phyloP scores from a whole-genome alignment of 169 alveolate species.

The Perkinsus chesapeaki region DNA sequence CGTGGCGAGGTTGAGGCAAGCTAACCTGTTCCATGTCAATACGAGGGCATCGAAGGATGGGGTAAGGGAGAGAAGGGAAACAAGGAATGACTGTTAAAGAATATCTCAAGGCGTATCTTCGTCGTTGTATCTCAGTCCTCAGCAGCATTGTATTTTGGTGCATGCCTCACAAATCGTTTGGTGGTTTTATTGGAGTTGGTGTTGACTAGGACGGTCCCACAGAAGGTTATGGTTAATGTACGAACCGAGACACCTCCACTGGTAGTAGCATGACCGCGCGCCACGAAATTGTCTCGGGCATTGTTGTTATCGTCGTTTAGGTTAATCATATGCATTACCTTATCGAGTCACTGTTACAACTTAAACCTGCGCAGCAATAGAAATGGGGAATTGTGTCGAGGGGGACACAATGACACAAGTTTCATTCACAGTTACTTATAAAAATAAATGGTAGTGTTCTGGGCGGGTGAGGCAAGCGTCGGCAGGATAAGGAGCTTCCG shows the following conservation, averaged over 20 bases:
- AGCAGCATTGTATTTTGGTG: conserved; percentile 31
- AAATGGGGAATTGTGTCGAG: neutral
- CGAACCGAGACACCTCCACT: conserved; percentile 34
- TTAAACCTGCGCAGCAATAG: neutral
- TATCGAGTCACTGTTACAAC: neutral
- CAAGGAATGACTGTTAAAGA: no score
- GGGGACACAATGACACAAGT: no score
- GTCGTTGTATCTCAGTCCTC: neutral
- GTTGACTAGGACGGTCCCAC: conserved; percentile 23
- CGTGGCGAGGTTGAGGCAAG: neutral
- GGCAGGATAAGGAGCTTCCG: no score
- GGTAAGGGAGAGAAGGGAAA: neutral
- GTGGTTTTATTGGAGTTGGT: conserved; percentile 34
- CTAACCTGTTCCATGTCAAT: conserved; percentile 10
- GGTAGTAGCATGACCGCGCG: conserved; percentile 8
- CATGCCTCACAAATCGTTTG: conserved; percentile 32
- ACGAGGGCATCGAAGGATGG: neutral
- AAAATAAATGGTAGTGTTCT: no score
- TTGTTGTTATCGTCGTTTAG: neutral
- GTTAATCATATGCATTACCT: neutral
- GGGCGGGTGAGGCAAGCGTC: no score
- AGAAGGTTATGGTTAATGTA: conserved; percentile 23
- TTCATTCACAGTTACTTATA: neutral
- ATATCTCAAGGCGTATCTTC: neutral
- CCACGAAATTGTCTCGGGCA: neutral